Evolutionary conservation across 163 green algal species (phyloP).

Genomic region (Volvox carteri): DNA sequence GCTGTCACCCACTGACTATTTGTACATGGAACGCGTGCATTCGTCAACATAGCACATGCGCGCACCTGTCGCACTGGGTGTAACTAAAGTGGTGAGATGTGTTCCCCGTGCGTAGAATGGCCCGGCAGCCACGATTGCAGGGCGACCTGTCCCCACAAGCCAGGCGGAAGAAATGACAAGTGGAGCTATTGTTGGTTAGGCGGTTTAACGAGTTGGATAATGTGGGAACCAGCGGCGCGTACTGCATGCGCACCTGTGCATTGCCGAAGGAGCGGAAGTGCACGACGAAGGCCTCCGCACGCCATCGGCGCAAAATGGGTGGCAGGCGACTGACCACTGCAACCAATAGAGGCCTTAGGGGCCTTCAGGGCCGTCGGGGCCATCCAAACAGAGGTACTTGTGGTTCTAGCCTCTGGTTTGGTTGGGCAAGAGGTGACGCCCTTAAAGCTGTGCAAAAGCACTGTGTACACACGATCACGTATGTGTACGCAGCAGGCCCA

Average conservation of each 20-base stretch:
- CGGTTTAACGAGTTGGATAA: too few relatives aligned
- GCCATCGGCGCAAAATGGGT: not conserved
- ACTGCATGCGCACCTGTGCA: not conserved
- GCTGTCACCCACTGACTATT: too few relatives aligned
- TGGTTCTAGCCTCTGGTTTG: not conserved
- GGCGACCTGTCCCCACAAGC: not conserved
- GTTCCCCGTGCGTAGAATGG: not conserved
- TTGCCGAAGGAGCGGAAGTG: conserved; percentile 40
- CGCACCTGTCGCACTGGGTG: conserved; percentile 1
- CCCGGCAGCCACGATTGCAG: conserved; percentile 5
- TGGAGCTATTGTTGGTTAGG: too few relatives aligned
- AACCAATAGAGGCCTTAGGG: conserved; percentile 27
- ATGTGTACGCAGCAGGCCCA: not conserved
- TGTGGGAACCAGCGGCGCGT: not conserved
- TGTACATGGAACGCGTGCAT: too few relatives aligned
- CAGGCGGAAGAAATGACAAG: not conserved
- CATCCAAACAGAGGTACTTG: conserved; percentile 12
- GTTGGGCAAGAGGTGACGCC: not conserved
- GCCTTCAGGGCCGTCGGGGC: conserved; percentile 40
- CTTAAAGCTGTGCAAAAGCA: not conserved
- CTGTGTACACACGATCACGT: not conserved
- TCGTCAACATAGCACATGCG: too few relatives aligned
- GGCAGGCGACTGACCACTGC: not conserved
- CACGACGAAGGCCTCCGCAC: not conserved
- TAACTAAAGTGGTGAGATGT: not conserved